Base-by-base conservation (phyloP, 2,329 filamentous ascomycete species). In the Graphilbum sp. region DNA sequence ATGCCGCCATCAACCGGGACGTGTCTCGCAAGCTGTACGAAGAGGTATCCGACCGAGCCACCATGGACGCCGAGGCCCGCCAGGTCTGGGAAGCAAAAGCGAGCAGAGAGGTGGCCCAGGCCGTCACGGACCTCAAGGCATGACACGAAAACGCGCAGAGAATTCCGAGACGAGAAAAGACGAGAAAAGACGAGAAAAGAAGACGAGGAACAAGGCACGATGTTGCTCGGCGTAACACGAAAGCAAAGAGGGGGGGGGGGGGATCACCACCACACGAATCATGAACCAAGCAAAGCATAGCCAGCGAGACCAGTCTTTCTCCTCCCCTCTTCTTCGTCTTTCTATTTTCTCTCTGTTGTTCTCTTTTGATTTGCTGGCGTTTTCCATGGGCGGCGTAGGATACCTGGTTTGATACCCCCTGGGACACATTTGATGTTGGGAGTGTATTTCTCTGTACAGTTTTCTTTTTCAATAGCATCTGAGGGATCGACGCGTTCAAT, bases 1-100 rank as follows among this genome's bases (percentile, higher is more conserved):
- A 93, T 55, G 88, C 84, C 3, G 75, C 75, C 40, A 94, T 96
- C 58, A 96, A 96, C 54, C 78, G 86, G 44, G 79, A 81, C 43
- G 77, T 96, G 25, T 95, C 85, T 32, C 79, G 85, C 41, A 82
- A 79, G 60, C 64, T 98, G 41, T 98, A 98, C 58, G 85, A 75
- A 46, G 69, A 75, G 43, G 64, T 72, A 34, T 62, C 63, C 35
- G 62, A 67, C 43, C 64, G 66, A 13, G 59, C 66, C 17, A 58
- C 64, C 19, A 66, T 90, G 23, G 72, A 81, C 49, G 68, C 79
- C 18, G 70, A 74, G 21, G 72, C 73, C 40, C 71, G 75, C 41
- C 71, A 70, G 45, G 69, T 68, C 35, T 85, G 85, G 69, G 82
- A 92, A 59, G 74, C 69, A 47, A 69, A 84, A 50, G 87, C 86